A percentile compares a stretch with the other conserved stretches of the same genome.
These are phyloP conservation scores for Elsinoe ampelina DNA, from an alignment of 2,329 filamentous ascomycete genomes.

Conservation along the genomic window DNA sequence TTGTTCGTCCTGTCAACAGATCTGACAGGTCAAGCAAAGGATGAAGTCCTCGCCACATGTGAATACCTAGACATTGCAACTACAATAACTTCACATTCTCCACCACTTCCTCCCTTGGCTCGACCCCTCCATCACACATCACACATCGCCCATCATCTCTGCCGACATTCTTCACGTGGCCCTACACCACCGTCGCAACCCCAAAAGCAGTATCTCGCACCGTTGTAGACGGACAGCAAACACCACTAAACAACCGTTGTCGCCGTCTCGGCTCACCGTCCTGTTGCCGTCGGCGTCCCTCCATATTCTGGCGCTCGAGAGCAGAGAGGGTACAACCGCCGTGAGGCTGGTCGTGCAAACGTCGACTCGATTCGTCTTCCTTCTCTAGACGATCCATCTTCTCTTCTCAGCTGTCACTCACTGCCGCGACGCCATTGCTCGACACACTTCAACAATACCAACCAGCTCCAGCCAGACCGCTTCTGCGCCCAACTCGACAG, in stretches of 20 bases:
- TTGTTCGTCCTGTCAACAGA: neutral
- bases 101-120: neutral
- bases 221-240: constrained; percentile 10
- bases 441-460: neutral
- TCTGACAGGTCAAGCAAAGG: neutral
- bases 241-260: constrained; percentile 12
- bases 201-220: constrained; percentile 8
- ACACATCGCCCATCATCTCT: neutral
- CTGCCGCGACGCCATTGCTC: neutral
- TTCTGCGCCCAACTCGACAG: neutral
- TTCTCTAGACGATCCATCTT: constrained; percentile 1
- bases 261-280: constrained; percentile 7
- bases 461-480: neutral
- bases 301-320: constrained; percentile 6
- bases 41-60: neutral
- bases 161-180: constrained; percentile 8
- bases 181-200: neutral
- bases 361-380: constrained; percentile 11
- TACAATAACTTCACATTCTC: neutral
- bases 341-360: constrained; percentile 12
- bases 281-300: constrained; percentile 6
- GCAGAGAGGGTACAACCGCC: constrained; percentile 8
- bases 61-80: neutral
- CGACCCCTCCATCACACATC: neutral
- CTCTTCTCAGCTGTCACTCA: neutral